These are phyloP conservation scores for Auriscalpium orientale DNA, from an alignment of 768 basidiomycete genomes.

Conservation along the genomic window DNA sequence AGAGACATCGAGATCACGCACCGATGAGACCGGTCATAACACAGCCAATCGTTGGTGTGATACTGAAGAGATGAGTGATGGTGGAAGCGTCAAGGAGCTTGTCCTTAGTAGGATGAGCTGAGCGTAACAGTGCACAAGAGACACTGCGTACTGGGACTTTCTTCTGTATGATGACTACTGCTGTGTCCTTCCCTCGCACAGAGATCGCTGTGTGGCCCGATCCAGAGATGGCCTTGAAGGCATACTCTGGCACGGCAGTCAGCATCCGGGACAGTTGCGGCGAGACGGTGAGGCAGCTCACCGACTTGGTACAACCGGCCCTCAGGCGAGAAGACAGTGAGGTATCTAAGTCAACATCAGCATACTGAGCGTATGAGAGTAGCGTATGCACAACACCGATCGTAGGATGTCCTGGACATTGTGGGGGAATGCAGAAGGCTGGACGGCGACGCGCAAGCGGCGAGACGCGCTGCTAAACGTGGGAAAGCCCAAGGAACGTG, in stretches of 20 bases:
- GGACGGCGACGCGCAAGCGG: slow-evolving; percentile 56
- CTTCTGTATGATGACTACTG: slow-evolving; percentile 95
- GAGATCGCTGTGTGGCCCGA: slow-evolving; percentile 92
- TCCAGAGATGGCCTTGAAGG: slow-evolving; percentile 98
- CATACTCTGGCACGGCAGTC: slow-evolving; percentile 66
- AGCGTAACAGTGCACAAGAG: not conserved
- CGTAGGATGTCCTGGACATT: slow-evolving; percentile 95
- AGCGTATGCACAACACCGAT: slow-evolving; percentile 44
- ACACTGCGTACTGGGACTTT: slow-evolving; percentile 74
- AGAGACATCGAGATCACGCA: slow-evolving; percentile 27
- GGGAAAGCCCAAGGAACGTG: not conserved
- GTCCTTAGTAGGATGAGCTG: slow-evolving; percentile 49
- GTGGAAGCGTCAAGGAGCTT: slow-evolving; percentile 93
- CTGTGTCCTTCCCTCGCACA: slow-evolving; percentile 89
- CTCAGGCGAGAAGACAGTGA: slow-evolving; percentile 96
- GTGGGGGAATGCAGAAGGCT: slow-evolving; percentile 23
- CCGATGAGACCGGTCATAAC: slow-evolving; percentile 98
- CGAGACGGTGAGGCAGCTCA: slow-evolving; percentile 29
- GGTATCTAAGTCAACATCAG: slow-evolving; percentile 50
- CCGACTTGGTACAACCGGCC: slow-evolving; percentile 99
- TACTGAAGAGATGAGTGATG: slow-evolving; percentile 91
- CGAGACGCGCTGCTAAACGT: slow-evolving; percentile 22
- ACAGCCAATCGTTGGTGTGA: slow-evolving; percentile 94
- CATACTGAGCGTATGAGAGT: not conserved
- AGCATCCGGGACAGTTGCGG: not conserved